Base-by-base conservation (phyloP, 805 yeast species). In the Saccharomycopsis sp. region DNA sequence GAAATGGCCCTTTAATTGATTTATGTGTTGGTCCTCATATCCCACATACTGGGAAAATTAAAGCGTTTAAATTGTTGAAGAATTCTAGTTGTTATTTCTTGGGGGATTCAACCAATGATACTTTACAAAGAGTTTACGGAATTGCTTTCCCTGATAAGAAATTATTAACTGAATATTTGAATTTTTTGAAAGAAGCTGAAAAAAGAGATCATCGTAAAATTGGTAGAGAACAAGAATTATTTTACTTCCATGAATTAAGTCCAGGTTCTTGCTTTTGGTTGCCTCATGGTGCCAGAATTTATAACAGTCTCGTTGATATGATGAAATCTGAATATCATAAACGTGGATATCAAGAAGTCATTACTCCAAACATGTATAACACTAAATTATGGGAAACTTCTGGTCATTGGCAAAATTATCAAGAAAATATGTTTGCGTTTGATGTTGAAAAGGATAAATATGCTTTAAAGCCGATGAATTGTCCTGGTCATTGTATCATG, bases 241-340 rank as follows among this genome's bases (percentile, higher is more conserved):
- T 89, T 70, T 78, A 82, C 67, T 93, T 93, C 77, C 79, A 93
- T 66, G 98, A 93, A 67, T 69, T 90, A 83, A 85, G 96, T 16
- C 99, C 99, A 44, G 99, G 99, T 54, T 80, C 94, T 33, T 89
- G 95, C 50, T 93, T 93, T 79, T 93, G 97, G 97, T 75, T 93
- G 58, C 99, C 99, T 41, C 98, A 90, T 60, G 99, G 99, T 67
- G 81, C 99, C 40, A 84, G 97, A 70, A 93, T 93, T 61, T 93
- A 93, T 75, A 86, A 86, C 67, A 77, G 86, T 48, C 72, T 93
- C 64, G 79, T 80, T 56, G 88, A 85, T 26, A 66, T 87, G 65
- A 62, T 93, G 68, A 79, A 90, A 68, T 61, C 65, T 44, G 95
- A 93, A 70, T 93, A 93, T 69, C 80, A 83, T 61, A 79, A 77